Conservation (phyloP, 2,329 filamentous ascomycete genomes). For the Fusarium piperis region DNA sequence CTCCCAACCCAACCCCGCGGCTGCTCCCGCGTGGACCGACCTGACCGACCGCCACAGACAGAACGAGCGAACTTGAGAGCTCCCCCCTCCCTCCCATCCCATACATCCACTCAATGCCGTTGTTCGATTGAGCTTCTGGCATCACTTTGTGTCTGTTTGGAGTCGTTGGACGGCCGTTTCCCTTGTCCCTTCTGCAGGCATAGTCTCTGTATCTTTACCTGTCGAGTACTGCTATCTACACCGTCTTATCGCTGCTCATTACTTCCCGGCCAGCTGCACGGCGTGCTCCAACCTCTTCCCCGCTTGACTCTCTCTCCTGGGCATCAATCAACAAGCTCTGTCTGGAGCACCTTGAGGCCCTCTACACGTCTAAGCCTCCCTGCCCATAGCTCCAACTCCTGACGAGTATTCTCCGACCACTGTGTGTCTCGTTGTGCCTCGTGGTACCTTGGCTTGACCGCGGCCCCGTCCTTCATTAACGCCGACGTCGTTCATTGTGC, state of each 20-base stretch:
- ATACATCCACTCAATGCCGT: neutral
- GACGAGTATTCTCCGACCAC: conserved; percentile 1
- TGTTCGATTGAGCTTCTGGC: conserved; percentile 1
- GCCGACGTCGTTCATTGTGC: conserved; percentile 24
- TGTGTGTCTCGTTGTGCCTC: conserved; percentile 22
- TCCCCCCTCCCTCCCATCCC: neutral
- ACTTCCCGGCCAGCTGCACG: neutral
- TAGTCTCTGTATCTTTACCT: conserved; percentile 8
- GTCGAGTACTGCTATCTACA: neutral
- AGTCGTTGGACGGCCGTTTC: neutral
- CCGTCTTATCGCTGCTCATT: neutral
- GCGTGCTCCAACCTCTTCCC: neutral
- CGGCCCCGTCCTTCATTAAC: conserved; percentile 1
- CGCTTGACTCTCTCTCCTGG: neutral
- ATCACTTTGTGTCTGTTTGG: neutral
- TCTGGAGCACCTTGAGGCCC: neutral
- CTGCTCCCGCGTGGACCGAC: conserved; percentile 35
- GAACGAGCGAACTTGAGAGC: conserved; percentile 21
- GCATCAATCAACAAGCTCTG: neutral
- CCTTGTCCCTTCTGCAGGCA: neutral
- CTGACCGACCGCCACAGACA: conserved; percentile 31
- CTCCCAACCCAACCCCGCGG: conserved; percentile 22
- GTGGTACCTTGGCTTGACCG: conserved; percentile 9
- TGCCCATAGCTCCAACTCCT: neutral
- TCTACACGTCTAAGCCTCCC: conserved; percentile 2